Conservation (phyloP, 2,329 filamentous ascomycete species). For the Epichloe bromicola region DNA sequence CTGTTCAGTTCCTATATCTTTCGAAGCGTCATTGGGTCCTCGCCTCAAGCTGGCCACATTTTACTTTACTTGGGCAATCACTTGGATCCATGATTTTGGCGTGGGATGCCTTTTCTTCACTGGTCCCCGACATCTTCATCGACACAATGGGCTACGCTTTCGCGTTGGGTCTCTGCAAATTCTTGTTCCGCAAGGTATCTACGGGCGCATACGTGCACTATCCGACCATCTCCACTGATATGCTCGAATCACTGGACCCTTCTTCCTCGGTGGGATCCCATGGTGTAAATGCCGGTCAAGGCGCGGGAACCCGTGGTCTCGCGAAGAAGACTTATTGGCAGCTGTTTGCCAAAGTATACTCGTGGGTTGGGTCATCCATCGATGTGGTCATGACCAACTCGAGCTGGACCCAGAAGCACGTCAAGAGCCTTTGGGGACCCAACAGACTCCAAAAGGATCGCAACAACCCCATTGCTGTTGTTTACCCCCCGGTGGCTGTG, state of each 20-base stretch:
- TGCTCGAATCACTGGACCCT: slow-evolving; percentile 73
- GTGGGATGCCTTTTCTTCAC: slow-evolving; percentile 83
- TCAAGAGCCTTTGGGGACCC: slow-evolving; percentile 66
- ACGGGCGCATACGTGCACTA: slow-evolving; percentile 96
- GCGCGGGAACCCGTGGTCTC: slow-evolving; percentile 54
- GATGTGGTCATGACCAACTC: slow-evolving; percentile 98
- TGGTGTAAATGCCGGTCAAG: slow-evolving; percentile 75
- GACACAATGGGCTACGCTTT: slow-evolving; percentile 99
- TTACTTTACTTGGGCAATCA: slow-evolving; percentile 90
- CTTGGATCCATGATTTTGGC: slow-evolving; percentile 77
- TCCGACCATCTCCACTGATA: slow-evolving; percentile 95
- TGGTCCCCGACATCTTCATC: slow-evolving; percentile 87
- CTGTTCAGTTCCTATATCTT: slow-evolving; percentile 80
- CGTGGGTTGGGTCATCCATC: slow-evolving; percentile 66
- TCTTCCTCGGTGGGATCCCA: slow-evolving; percentile 41
- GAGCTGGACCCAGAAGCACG: slow-evolving; percentile 80
- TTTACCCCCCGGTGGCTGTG: slow-evolving; percentile 94
- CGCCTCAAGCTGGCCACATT: slow-evolving; percentile 75
- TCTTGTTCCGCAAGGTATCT: slow-evolving; percentile 67
- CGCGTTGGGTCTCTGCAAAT: slow-evolving; percentile 66
- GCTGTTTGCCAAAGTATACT: slow-evolving; percentile 71
- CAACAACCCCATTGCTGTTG: slow-evolving; percentile 50
- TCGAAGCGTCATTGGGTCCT: slow-evolving; percentile 79
- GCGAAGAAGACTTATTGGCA: slow-evolving; percentile 78
- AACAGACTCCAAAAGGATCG: slow-evolving; percentile 33